phyloP scores from a whole-genome alignment of 257 asterid species.

The Handroanthus guayacan region DNA sequence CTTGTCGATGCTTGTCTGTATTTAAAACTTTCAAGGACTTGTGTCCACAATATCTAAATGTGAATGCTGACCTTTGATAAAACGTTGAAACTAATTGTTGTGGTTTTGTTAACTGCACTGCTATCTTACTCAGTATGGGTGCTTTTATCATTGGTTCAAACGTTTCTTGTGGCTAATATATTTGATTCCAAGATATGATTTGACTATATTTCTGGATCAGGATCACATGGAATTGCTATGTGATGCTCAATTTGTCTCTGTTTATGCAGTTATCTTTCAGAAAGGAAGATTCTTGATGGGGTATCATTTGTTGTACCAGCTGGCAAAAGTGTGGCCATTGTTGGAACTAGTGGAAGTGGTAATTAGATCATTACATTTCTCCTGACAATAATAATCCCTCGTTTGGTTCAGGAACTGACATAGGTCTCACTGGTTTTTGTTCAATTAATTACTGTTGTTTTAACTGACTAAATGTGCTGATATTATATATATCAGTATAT shows the following conservation, averaged over 20 bases:
- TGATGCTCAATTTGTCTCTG: slow-evolving; percentile 37
- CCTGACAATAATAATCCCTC: slow-evolving; percentile 29
- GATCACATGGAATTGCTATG: slow-evolving; percentile 6
- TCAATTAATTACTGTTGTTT: slow-evolving; percentile 12
- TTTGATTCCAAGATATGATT: slow-evolving; percentile 1
- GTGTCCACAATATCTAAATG: neutral
- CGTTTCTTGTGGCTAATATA: slow-evolving; percentile 20
- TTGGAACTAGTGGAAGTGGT: slow-evolving; percentile 99
- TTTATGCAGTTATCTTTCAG: slow-evolving; percentile 71
- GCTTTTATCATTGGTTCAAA: slow-evolving; percentile 3
- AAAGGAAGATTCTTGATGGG: slow-evolving; percentile 94
- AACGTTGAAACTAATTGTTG: neutral
- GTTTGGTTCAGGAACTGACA: slow-evolving; percentile 25
- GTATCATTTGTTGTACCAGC: slow-evolving; percentile 91
- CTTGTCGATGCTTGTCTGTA: neutral
- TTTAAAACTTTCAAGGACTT: neutral
- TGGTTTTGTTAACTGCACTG: neutral
- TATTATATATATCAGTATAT: neutral
- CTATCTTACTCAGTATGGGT: slow-evolving; percentile 14
- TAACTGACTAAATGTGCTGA: slow-evolving; percentile 16
- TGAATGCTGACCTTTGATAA: slow-evolving; percentile 12
- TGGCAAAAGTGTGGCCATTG: slow-evolving; percentile 98
- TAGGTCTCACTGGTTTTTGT: slow-evolving; percentile 18
- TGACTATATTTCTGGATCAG: slow-evolving; percentile 16
- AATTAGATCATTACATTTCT: slow-evolving; percentile 37